Evolutionary conservation across 371 early-diverging fungal species (phyloP).

Genomic region (Mortierella sp.): DNA sequence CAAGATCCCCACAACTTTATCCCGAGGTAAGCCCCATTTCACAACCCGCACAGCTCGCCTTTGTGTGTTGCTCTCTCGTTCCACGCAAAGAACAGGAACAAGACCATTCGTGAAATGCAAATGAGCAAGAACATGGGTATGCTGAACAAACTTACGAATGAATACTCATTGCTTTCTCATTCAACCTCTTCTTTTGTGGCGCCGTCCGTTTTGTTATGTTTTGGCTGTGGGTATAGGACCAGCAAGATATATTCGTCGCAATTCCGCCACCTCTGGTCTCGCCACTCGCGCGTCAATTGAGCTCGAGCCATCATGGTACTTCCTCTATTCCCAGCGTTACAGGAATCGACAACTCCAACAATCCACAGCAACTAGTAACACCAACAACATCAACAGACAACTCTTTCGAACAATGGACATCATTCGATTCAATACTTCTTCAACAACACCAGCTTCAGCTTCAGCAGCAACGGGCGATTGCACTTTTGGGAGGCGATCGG

Average conservation of each 20-base stretch:
- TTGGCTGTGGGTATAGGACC: background rate
- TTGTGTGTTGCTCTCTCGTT: background rate
- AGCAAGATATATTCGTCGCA: slow-evolving; percentile 32
- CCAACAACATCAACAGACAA: slow-evolving; percentile 19
- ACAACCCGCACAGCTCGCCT: background rate
- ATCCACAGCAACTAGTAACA: slow-evolving; percentile 8
- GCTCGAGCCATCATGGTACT: slow-evolving; percentile 5
- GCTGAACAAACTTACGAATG: no score
- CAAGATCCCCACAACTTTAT: slow-evolving; percentile 16
- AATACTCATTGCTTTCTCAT: no score
- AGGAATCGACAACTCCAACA: background rate
- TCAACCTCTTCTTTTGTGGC: no score
- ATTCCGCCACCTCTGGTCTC: slow-evolving; percentile 43
- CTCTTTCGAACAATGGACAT: slow-evolving; percentile 15
- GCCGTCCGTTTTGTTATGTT: no score
- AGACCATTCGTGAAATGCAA: background rate
- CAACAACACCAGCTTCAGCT: background rate
- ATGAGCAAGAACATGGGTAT: no score
- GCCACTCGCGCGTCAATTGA: slow-evolving; percentile 36
- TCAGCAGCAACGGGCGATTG: background rate
- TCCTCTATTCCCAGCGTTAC: no score
- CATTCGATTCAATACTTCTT: background rate
- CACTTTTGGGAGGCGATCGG: background rate
- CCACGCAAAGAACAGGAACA: background rate
- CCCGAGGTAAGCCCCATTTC: slow-evolving; percentile 13